phyloP scores from a whole-genome alignment of 2,329 filamentous ascomycete genomes.

The Talaromyces verruculosus region DNA sequence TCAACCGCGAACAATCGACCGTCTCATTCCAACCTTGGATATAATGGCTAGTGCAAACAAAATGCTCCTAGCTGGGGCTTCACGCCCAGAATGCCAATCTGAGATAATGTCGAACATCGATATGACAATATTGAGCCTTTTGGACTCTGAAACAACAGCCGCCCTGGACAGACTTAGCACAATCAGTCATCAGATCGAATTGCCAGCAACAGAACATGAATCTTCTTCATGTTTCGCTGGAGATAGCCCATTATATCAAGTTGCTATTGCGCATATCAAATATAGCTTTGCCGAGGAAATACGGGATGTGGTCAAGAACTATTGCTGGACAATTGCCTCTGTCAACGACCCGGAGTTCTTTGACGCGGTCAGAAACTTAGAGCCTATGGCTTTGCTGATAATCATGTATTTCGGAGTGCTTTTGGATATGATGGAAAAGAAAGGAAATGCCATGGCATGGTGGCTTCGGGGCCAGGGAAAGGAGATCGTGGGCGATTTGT shows the following conservation, averaged over 20 bases:
- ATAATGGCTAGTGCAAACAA: slow-evolving; percentile 7
- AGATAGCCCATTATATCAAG: neutral
- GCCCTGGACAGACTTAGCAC: slow-evolving; percentile 8
- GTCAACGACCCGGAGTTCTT: slow-evolving; percentile 1
- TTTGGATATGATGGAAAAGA: neutral
- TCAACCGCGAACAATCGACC: neutral
- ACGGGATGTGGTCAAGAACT: slow-evolving; percentile 5
- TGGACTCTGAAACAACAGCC: neutral
- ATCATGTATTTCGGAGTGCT: neutral
- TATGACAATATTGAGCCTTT: neutral
- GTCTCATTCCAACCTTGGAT: neutral
- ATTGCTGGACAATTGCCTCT: slow-evolving; percentile 6
- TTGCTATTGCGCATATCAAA: slow-evolving; percentile 13
- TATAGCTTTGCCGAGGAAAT: slow-evolving; percentile 13
- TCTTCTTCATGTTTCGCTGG: neutral
- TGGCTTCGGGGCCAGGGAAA: neutral
- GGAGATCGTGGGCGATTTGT: neutral
- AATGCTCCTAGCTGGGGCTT: neutral
- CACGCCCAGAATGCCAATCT: neutral
- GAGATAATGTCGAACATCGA: neutral
- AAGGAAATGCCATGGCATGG: neutral
- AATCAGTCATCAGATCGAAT: neutral
- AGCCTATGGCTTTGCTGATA: slow-evolving; percentile 11
- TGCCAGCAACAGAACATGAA: neutral
- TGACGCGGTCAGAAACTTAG: neutral